Percentiles rank a stretch among this genome's conserved stretches.
phyloP scores from a whole-genome alignment of 2,329 filamentous ascomycete genomes.

The Aureobasidium sp. region DNA sequence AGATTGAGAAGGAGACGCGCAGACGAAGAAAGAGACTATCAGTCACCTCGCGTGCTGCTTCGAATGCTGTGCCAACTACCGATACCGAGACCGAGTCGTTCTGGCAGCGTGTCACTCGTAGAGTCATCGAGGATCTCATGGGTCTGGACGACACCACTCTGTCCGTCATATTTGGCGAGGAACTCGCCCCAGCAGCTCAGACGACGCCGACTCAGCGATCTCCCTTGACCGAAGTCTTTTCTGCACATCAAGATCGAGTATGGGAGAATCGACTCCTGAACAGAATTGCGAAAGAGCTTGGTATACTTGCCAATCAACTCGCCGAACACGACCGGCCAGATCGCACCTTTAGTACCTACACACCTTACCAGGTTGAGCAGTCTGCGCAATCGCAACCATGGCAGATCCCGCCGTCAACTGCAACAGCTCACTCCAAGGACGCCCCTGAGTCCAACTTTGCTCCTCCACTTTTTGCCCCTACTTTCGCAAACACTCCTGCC shows the following conservation, averaged over 20 bases:
- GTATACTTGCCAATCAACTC: slow-evolving; percentile 70
- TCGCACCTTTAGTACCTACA: slow-evolving; percentile 73
- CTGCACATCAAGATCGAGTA: slow-evolving; percentile 26
- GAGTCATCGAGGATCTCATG: slow-evolving; percentile 79
- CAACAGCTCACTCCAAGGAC: slow-evolving; percentile 21
- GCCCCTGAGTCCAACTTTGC: slow-evolving; percentile 26
- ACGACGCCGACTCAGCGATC: slow-evolving; percentile 26
- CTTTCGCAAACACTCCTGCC: slow-evolving; percentile 28
- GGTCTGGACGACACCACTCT: slow-evolving; percentile 82
- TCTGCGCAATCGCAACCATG: slow-evolving; percentile 18
- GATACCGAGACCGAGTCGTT: slow-evolving; percentile 54
- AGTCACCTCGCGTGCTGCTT: slow-evolving; percentile 29
- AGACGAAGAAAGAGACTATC: slow-evolving; percentile 53
- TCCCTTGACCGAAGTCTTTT: slow-evolving; percentile 20
- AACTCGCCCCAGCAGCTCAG: slow-evolving; percentile 43
- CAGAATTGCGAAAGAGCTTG: slow-evolving; percentile 77
- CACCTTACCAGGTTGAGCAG: slow-evolving; percentile 22
- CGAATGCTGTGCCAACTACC: slow-evolving; percentile 23
- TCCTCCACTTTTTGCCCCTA: slow-evolving; percentile 39
- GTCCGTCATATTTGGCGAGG: slow-evolving; percentile 78
- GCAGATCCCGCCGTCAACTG: slow-evolving; percentile 17
- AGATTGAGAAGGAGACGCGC: slow-evolving; percentile 79
- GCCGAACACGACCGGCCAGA: slow-evolving; percentile 65
- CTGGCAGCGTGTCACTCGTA: slow-evolving; percentile 72
- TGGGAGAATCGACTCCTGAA: slow-evolving; percentile 78